Evolutionary conservation across 176 grass and related monocot species (phyloP), one percentile per base, ranked within the genome.

Genomic region (Triticum monococcum): DNA sequence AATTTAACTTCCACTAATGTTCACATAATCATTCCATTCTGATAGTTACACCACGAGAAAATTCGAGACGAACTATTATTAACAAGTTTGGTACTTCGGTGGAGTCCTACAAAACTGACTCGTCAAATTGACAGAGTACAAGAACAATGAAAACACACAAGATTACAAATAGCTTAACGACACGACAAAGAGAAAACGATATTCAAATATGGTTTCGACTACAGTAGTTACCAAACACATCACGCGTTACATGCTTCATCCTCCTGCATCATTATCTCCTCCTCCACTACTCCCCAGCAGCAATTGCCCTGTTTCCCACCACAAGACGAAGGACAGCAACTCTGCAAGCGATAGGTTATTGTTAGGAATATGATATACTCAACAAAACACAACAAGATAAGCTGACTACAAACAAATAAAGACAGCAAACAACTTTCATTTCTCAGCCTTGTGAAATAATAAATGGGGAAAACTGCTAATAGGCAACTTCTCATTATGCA

Each of bases 211-310:
- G 5, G 50, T 59, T n/a, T n/a, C 5, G 3, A 64, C 43, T 33
- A 3, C 9, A 41, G 9, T 41, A 43, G 18, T 75, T 60, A 46
- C 30, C 32, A 16, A 54, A 43, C 61, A 77, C 18, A 35, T 67
- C 57, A 41, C 1, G 46, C 2, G 1, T 68, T 52, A 71, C 13
- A 73, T 18, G 72, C 59, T 86, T 82, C 89, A 79, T 92, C 88
- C 79, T 94, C 92, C 54, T 89, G 84, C 68, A 97, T 86, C 14
- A 88, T 32, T 18, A 91, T 89, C 64, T 89, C 88, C 79, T 97
- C 92, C 52, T 89, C 92, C 7, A 26, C 74, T 81, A 86, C 61
- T 66, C 66, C 68, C 92, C 90, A 94, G 35, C 67, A 68, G 45
- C 81, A 81, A 56, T 72, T 83, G 8, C 38, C n/a, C 7, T 1